These are phyloP conservation scores for Phialophora chinensis DNA, from an alignment of 2,329 filamentous ascomycete genomes.

Conservation along the genomic window DNA sequence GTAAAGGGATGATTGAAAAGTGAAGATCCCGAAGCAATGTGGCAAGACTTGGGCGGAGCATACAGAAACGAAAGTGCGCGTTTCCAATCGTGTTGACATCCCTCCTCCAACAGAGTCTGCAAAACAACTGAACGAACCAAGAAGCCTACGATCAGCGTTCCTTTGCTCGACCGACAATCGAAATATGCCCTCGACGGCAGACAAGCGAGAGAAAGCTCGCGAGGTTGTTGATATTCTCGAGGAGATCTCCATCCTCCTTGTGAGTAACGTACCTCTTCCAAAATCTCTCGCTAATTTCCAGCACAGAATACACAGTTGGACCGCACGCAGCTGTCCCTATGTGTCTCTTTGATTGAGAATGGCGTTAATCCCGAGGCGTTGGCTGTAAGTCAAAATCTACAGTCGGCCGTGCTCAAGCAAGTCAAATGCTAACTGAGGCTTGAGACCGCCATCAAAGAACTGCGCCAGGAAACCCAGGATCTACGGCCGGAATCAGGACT, in stretches of 20 bases:
- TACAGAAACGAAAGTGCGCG: neutral
- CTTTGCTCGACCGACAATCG: neutral
- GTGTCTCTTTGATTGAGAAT: constrained; percentile 95
- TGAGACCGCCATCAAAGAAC: constrained; percentile 53
- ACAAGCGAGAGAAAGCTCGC: constrained; percentile 56
- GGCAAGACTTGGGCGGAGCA: neutral
- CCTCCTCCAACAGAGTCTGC: neutral
- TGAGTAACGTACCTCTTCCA: constrained; percentile 38
- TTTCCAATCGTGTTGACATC: neutral
- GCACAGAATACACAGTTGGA: constrained; percentile 89
- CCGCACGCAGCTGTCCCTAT: constrained; percentile 87
- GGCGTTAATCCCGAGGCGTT: constrained; percentile 95
- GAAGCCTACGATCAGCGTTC: neutral
- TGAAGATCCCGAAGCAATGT: neutral
- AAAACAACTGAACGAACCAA: neutral
- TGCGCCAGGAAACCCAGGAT: constrained; percentile 49
- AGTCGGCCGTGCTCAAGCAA: neutral
- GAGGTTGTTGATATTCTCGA: constrained; percentile 59
- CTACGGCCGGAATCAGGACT: constrained; percentile 39
- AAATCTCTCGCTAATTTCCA: constrained; percentile 12
- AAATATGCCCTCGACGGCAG: constrained; percentile 14
- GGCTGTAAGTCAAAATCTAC: constrained; percentile 67
- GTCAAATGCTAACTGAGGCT: constrained; percentile 19
- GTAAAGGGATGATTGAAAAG: neutral
- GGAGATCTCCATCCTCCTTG: constrained; percentile 56